Evolutionary conservation across 305 asterid genomes (phyloP).

Genomic region (Fraxinus angustifolia): DNA sequence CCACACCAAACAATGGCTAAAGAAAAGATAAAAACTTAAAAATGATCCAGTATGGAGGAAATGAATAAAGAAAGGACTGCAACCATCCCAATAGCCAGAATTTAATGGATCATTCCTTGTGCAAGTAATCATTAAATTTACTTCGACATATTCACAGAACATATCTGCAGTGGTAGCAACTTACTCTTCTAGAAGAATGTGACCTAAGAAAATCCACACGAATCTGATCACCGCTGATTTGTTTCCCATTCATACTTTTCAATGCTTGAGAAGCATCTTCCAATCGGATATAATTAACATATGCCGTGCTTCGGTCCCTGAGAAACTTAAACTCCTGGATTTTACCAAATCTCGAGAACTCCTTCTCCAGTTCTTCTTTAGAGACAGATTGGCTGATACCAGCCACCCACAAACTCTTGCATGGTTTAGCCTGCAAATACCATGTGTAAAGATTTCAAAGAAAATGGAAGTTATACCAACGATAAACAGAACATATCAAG

Average conservation of each 20-base stretch:
- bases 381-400: constrained; percentile 73
- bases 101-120: constrained; percentile 7
- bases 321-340: constrained; percentile 78
- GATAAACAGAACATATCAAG: background rate
- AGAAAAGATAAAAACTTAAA: constrained; percentile 4
- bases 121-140: background rate
- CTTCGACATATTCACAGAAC: background rate
- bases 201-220: constrained; percentile 97
- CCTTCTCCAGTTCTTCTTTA: constrained; percentile 83
- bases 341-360: constrained; percentile 72
- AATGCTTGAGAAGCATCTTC: constrained; percentile 89
- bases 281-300: constrained; percentile 63
- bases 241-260: constrained; percentile 71
- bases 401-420: constrained; percentile 94
- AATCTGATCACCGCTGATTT: constrained; percentile 62
- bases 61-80: background rate
- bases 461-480: background rate
- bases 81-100: background rate
- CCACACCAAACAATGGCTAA: background rate
- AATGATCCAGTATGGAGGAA: background rate
- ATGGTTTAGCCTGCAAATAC: constrained; percentile 81
- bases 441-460: constrained; percentile 20
- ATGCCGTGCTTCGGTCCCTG: constrained; percentile 80
- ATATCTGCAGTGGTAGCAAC: constrained; percentile 27
- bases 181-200: constrained; percentile 76